A percentile compares a stretch with the other conserved stretches of the same genome.
phyloP scores from a whole-genome alignment of 2,329 filamentous ascomycete genomes.

The Cladorrhinum sp. region DNA sequence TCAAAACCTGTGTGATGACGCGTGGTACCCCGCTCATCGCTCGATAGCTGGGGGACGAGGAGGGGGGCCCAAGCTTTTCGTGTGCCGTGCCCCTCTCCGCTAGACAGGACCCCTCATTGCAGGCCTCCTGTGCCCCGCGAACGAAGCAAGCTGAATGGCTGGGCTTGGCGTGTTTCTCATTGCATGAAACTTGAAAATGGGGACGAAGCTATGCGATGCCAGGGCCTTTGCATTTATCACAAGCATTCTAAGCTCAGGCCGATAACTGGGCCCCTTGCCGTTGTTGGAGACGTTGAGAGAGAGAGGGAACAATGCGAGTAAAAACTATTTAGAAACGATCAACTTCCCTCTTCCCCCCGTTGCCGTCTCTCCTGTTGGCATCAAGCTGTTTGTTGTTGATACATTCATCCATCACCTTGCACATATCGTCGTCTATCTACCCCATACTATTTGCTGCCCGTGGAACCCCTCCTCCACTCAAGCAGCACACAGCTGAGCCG shows the following conservation, averaged over 20 bases:
- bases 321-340: neutral
- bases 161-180: constrained; percentile 19
- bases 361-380: neutral
- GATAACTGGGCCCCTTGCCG: neutral
- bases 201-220: constrained; percentile 4
- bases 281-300: neutral
- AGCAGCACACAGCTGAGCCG: constrained; percentile 2
- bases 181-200: constrained; percentile 15
- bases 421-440: neutral
- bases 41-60: neutral
- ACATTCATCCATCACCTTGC: neutral
- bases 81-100: constrained; percentile 16
- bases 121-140: constrained; percentile 19
- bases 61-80: neutral
- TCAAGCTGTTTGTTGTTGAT: neutral
- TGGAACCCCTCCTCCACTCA: neutral
- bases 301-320: neutral
- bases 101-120: constrained; percentile 12
- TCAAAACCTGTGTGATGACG: neutral
- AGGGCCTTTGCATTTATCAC: constrained; percentile 5
- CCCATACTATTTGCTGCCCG: neutral
- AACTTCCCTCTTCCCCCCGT: neutral
- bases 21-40: neutral
- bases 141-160: constrained; percentile 23
- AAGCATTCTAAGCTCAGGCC: neutral